phyloP scores from a whole-genome alignment of 2,329 filamentous ascomycete species.

The Rutstroemia sp. region DNA sequence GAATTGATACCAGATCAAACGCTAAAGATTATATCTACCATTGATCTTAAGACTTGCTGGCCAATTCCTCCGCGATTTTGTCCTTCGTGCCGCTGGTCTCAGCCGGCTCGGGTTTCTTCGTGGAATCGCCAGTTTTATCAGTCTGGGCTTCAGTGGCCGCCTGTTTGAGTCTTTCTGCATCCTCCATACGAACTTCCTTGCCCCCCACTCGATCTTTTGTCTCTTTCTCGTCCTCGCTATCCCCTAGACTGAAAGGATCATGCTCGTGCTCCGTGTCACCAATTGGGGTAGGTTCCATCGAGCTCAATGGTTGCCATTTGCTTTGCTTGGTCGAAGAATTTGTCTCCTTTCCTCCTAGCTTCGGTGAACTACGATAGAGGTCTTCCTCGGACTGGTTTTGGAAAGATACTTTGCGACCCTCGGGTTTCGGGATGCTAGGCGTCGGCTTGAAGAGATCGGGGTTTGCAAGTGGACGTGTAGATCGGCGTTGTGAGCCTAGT shows the following conservation, averaged over 20 bases:
- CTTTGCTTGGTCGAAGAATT: conserved; percentile 57
- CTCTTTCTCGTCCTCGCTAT: conserved; percentile 89
- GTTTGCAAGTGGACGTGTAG: conserved; percentile 63
- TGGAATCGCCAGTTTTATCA: conserved; percentile 31
- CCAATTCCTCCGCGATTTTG: conserved; percentile 25
- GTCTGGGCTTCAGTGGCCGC: conserved; percentile 45
- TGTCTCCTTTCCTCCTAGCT: conserved; percentile 44
- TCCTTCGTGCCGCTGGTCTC: conserved; percentile 27
- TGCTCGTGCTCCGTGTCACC: conserved; percentile 65
- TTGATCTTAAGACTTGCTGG: conserved; percentile 17
- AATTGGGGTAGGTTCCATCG: conserved; percentile 77
- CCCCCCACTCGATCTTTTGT: conserved; percentile 47
- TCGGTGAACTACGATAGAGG: conserved; percentile 62
- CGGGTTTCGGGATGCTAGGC: conserved; percentile 35
- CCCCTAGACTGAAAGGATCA: conserved; percentile 92
- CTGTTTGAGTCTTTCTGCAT: conserved; percentile 53
- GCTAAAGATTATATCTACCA: not conserved
- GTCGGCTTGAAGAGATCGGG: conserved; percentile 73
- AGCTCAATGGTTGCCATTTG: conserved; percentile 94
- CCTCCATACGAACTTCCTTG: conserved; percentile 48
- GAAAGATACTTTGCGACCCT: conserved; percentile 45
- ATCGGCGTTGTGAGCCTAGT: conserved; percentile 47
- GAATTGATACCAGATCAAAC: not conserved
- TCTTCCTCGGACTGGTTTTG: conserved; percentile 63
- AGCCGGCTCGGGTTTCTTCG: conserved; percentile 25